These are phyloP conservation scores for Beauveria varroae DNA, from an alignment of 2,329 filamentous ascomycete species.

Conservation along the genomic window DNA sequence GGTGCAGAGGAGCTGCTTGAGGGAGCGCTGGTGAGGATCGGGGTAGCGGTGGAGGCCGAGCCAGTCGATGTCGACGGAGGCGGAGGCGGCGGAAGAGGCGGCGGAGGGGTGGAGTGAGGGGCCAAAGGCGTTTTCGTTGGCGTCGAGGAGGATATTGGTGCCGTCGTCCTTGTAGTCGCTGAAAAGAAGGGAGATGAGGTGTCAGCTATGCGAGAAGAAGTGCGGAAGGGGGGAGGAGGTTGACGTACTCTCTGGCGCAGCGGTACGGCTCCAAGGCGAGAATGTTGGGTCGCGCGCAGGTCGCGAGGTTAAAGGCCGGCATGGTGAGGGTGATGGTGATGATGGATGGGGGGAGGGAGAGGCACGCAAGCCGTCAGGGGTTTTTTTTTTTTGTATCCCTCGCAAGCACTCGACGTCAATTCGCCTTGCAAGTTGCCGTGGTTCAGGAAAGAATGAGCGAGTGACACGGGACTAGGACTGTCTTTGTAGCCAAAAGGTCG, in stretches of 20 bases:
- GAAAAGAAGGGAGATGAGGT: slow-evolving; percentile 11
- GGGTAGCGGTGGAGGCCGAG: slow-evolving; percentile 87
- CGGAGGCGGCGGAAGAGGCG: slow-evolving; percentile 21
- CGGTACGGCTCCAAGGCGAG: slow-evolving; percentile 70
- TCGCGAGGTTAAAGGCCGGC: slow-evolving; percentile 64
- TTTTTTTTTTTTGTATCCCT: background rate
- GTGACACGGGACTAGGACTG: no score
- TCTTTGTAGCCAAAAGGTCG: background rate
- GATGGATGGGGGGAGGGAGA: background rate
- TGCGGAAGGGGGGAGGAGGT: slow-evolving; percentile 11
- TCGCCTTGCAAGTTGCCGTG: background rate
- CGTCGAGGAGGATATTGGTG: slow-evolving; percentile 90
- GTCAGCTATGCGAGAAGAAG: no score
- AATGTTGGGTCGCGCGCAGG: slow-evolving; percentile 71
- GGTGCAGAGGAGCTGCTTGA: slow-evolving; percentile 81
- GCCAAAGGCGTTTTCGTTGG: slow-evolving; percentile 95
- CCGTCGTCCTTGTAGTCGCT: slow-evolving; percentile 99
- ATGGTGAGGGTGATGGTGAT: slow-evolving; percentile 26
- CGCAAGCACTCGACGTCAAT: background rate
- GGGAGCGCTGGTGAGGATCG: slow-evolving; percentile 81
- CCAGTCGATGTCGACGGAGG: slow-evolving; percentile 53
- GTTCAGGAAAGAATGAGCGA: no score
- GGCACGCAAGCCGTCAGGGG: background rate
- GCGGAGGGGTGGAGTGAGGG: slow-evolving; percentile 58
- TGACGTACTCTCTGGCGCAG: slow-evolving; percentile 69